These are phyloP conservation scores for Torrubiella hemipterigena DNA, from an alignment of 2,329 filamentous ascomycete species.

Conservation along the genomic window DNA sequence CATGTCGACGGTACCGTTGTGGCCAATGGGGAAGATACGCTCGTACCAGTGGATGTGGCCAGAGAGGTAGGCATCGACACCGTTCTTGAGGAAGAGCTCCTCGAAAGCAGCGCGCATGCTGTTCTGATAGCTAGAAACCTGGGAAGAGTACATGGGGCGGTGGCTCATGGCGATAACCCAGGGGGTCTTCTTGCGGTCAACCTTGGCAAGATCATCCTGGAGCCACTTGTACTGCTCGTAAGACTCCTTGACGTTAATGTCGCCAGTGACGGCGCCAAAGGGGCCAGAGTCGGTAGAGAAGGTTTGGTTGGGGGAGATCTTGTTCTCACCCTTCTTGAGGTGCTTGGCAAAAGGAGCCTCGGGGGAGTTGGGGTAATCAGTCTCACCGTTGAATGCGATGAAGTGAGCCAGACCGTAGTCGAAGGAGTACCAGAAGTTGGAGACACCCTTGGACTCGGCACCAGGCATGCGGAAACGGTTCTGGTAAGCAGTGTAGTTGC, in stretches of 20 bases:
- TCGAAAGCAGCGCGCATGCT: constrained; percentile 33
- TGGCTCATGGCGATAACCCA: constrained; percentile 38
- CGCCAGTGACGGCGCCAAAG: constrained; percentile 29
- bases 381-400: constrained; percentile 33
- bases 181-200: constrained; percentile 33
- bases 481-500: constrained; percentile 38
- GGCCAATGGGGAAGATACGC: constrained; percentile 10
- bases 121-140: constrained; percentile 28
- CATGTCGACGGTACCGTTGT: constrained; percentile 24
- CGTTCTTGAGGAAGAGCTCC: constrained; percentile 26
- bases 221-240: constrained; percentile 37
- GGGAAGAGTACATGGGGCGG: constrained; percentile 34
- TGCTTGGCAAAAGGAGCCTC: constrained; percentile 31
- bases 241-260: constrained; percentile 24
- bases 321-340: constrained; percentile 24
- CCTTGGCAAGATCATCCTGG: constrained; percentile 26
- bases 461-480: constrained; percentile 40
- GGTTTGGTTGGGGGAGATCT: constrained; percentile 27
- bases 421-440: constrained; percentile 43
- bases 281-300: constrained; percentile 35
- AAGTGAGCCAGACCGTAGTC: constrained; percentile 43
- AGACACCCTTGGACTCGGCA: constrained; percentile 30
- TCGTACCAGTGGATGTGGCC: constrained; percentile 15
- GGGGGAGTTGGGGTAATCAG: constrained; percentile 35
- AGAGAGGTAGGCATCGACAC: constrained; percentile 33